These are phyloP conservation scores for Solanum virginianum DNA, from an alignment of 257 asterid genomes.

Conservation along the genomic window DNA sequence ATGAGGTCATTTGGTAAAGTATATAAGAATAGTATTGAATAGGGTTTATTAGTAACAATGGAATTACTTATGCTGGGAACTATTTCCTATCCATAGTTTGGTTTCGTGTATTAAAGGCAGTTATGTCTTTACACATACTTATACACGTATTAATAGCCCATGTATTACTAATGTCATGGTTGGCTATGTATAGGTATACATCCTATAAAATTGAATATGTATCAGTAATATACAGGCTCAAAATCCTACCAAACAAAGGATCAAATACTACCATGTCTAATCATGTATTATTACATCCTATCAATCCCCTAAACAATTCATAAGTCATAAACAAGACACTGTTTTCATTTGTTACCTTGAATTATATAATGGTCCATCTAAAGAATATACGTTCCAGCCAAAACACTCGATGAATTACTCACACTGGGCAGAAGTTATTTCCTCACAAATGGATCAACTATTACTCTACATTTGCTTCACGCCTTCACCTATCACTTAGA, in stretches of 20 bases:
- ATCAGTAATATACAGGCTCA: neutral
- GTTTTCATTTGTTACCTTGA: neutral
- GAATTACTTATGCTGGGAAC: neutral
- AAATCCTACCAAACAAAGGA: neutral
- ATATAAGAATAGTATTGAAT: neutral
- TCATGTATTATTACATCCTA: neutral
- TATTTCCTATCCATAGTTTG: neutral
- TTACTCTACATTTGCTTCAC: neutral
- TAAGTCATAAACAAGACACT: neutral
- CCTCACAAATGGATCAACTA: neutral
- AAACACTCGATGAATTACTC: neutral
- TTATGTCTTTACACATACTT: neutral
- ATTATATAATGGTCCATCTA: neutral
- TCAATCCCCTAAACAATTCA: neutral
- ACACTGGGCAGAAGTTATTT: neutral
- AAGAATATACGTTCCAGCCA: neutral
- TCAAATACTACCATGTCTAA: neutral
- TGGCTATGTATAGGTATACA: neutral
- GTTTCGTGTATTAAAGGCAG: neutral
- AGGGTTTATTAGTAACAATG: neutral
- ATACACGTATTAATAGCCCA: too few species aligned
- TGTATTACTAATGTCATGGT: neutral
- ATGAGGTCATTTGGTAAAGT: neutral
- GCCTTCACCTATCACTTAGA: neutral
- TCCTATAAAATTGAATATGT: neutral